A percentile compares a stretch with the other conserved stretches of the same genome.
phyloP scores from a whole-genome alignment of 192 early-diverging fungal species.

The Chytriomyces hyalinus region DNA sequence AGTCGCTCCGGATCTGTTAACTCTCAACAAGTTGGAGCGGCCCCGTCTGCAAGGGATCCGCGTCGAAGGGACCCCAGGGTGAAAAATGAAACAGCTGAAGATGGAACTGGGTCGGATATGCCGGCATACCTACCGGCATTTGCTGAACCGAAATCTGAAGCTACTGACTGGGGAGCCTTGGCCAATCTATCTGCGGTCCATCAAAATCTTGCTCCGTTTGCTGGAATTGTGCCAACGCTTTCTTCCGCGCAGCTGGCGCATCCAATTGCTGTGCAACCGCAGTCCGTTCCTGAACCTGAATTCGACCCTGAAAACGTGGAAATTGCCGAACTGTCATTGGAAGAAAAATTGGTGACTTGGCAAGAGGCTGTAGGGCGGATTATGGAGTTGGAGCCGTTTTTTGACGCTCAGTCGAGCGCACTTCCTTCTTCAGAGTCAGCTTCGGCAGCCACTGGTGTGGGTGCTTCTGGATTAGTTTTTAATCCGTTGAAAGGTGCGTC shows the following conservation, averaged over 20 bases:
- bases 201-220: not conserved
- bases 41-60: not conserved
- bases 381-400: constrained; percentile 34
- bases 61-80: constrained; percentile 2
- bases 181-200: constrained; percentile 13
- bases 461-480: not conserved
- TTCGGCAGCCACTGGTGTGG: constrained; percentile 2
- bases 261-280: constrained; percentile 9
- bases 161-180: no score
- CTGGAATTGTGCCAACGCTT: not conserved
- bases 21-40: not conserved
- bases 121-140: not conserved
- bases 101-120: not conserved
- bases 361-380: constrained; percentile 39
- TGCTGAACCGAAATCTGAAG: no score
- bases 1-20: not conserved
- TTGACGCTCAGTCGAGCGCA: not conserved
- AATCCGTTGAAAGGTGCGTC: constrained; percentile 34
- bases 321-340: constrained; percentile 4
- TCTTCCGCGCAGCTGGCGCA: not conserved
- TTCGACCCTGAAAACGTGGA: constrained; percentile 9
- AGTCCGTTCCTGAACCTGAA: constrained; percentile 6
- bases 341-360: constrained; percentile 24
- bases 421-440: not conserved
- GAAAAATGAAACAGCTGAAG: not conserved